Conservation (phyloP, 768 basidiomycete genomes). For the Aureoboletus auriporus region DNA sequence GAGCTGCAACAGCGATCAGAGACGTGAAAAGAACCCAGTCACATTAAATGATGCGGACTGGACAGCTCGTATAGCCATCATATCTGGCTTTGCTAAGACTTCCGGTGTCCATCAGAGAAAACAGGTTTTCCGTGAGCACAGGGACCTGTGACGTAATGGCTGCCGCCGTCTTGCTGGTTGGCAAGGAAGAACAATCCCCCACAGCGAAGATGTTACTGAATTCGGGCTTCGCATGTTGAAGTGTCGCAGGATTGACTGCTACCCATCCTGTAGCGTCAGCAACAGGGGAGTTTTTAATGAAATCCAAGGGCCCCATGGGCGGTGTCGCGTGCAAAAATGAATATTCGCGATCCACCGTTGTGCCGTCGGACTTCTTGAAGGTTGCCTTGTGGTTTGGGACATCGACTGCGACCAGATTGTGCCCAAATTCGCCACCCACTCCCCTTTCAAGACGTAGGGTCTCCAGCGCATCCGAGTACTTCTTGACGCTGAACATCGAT, state of each 20-base stretch:
- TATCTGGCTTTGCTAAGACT: conserved; percentile 67
- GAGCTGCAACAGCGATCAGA: conserved; percentile 41
- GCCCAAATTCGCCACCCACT: conserved; percentile 75
- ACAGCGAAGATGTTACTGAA: conserved; percentile 82
- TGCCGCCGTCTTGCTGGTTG: conserved; percentile 95
- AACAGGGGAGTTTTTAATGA: conserved; percentile 73
- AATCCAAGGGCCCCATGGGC: conserved; percentile 86
- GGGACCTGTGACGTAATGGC: conserved; percentile 91
- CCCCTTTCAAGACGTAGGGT: conserved; percentile 72
- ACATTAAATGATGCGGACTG: conserved; percentile 45
- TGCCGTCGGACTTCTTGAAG: conserved; percentile 76
- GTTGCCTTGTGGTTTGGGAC: conserved; percentile 68
- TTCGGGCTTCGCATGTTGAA: conserved; percentile 79
- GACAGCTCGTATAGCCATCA: conserved; percentile 87
- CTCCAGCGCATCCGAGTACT: conserved; percentile 88
- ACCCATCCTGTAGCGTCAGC: conserved; percentile 89
- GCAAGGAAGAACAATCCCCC: conserved; percentile 90
- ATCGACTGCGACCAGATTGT: conserved; percentile 80
- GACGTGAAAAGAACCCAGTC: not conserved
- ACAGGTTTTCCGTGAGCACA: conserved; percentile 85
- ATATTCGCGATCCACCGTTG: conserved; percentile 69
- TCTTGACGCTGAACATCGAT: conserved; percentile 94
- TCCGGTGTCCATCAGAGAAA: conserved; percentile 70
- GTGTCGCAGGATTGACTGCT: conserved; percentile 72
- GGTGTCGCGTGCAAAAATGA: conserved; percentile 83